Evolutionary conservation across 176 grass and related monocot genomes (phyloP).

Genomic region (Phoenix dactylifera): DNA sequence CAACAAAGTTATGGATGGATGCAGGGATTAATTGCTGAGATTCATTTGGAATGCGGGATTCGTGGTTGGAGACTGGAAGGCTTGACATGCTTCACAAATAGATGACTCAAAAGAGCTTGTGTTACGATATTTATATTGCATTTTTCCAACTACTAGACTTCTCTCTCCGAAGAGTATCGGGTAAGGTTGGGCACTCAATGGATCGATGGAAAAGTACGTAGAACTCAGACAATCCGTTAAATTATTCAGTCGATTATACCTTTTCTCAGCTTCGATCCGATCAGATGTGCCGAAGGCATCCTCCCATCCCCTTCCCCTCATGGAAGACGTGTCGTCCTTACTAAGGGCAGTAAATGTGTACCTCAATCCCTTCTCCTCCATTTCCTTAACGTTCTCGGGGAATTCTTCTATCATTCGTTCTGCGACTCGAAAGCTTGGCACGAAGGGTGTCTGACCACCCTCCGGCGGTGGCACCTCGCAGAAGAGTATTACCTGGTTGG

Average conservation of each 20-base stretch:
- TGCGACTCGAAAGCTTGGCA: constrained; percentile 59
- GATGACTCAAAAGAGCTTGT: no score
- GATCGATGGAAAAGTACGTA: no score
- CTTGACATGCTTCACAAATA: no score
- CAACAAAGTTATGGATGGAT: no score
- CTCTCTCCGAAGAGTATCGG: no score
- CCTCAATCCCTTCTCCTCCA: constrained; percentile 32
- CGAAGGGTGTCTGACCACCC: constrained; percentile 55
- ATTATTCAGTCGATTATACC: not conserved
- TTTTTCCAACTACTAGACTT: no score
- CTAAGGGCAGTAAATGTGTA: constrained; percentile 60
- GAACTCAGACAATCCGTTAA: no score
- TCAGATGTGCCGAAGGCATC: constrained; percentile 57
- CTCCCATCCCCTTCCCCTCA: constrained; percentile 60
- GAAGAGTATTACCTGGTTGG: constrained; percentile 41
- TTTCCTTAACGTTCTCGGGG: constrained; percentile 45
- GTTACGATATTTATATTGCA: no score
- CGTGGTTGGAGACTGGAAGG: no score
- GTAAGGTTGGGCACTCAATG: no score
- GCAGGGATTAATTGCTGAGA: no score
- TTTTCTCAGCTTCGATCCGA: constrained; percentile 35
- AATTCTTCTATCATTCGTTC: constrained; percentile 44
- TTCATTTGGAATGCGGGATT: no score
- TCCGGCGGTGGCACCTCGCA: constrained; percentile 41
- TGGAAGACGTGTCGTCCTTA: constrained; percentile 56